Percentiles rank a stretch among this genome's conserved stretches.
Conservation (phyloP, 2,329 filamentous ascomycete species). For the Eutypella sp. region DNA sequence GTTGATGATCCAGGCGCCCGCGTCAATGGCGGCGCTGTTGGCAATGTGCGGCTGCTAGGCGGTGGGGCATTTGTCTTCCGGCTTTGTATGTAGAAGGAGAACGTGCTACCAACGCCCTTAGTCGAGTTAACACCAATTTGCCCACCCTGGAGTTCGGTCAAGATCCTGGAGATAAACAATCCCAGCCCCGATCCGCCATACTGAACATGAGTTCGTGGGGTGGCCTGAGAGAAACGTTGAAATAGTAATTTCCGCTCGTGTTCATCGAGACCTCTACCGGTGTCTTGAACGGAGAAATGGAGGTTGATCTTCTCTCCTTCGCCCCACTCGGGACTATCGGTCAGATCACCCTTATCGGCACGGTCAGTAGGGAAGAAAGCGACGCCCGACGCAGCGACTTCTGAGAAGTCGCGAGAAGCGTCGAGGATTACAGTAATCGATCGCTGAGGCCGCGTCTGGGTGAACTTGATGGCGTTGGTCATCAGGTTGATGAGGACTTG, state of each 20-base stretch:
- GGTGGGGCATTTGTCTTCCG: slow-evolving; percentile 46
- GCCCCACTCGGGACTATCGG: slow-evolving; percentile 63
- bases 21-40: slow-evolving; percentile 20
- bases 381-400: slow-evolving; percentile 34
- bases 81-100: slow-evolving; percentile 71
- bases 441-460: slow-evolving; percentile 53
- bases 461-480: slow-evolving; percentile 62
- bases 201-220: slow-evolving; percentile 64
- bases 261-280: slow-evolving; percentile 59
- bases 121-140: slow-evolving; percentile 69
- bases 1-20: slow-evolving; percentile 28
- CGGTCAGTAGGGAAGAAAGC: slow-evolving; percentile 44
- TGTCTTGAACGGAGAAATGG: slow-evolving; percentile 68
- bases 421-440: slow-evolving; percentile 61
- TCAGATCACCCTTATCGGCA: slow-evolving; percentile 38
- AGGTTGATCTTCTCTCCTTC: slow-evolving; percentile 65
- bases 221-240: slow-evolving; percentile 64
- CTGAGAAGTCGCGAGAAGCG: slow-evolving; percentile 50
- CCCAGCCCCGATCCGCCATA: slow-evolving; percentile 68
- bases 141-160: slow-evolving; percentile 73
- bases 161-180: slow-evolving; percentile 70
- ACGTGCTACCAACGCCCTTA: slow-evolving; percentile 65
- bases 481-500: slow-evolving; percentile 75
- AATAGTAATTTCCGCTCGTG: slow-evolving; percentile 64
- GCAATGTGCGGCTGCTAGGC: slow-evolving; percentile 31